Base-by-base conservation (phyloP, 2,329 filamentous ascomycete species). In the Cercospora berteroae region DNA sequence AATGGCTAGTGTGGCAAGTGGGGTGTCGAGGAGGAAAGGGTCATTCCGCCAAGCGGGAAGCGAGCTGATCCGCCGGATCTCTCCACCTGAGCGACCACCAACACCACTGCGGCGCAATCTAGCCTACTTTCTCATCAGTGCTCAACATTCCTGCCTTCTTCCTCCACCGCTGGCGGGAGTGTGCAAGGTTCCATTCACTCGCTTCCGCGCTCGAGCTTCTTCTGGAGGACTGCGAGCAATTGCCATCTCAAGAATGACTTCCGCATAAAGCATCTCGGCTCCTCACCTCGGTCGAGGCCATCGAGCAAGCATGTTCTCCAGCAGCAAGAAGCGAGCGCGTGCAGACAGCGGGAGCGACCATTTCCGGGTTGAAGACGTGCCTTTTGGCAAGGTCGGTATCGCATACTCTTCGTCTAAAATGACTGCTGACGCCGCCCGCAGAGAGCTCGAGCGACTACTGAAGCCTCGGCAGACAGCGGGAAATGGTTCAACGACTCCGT, bases 401-500 rank as follows among this genome's bases (percentile, higher is more conserved):
- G 8, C 7, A 13, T 13, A 7, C 29, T 7, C 13, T 29, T 6
- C 23, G 29, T 33, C 42, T n/a, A 23, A 18, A n/a, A 29, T 42
- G 10, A 16, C 6, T n/a, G 48, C 66, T 65, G 52, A 64, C 68
- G 55, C 66, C 65, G 50, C 29, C n/a, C 10, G 20, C 64, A 73
- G 71, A 60, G 66, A 67, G 65, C 70, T 33, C 71, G 71, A 42
- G 68, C 68, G 9, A 73, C 70, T 27, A 66, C 67, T 12, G 64
- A 65, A 18, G 39, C 66, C 44, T 63, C 67, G 59, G 66, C 67
- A 55, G 50, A 70, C 20, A 69, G 66, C 61, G 65, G 66, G 20
- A 63, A 63, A 39, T 70, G 70, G 66, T 67, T 65, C 48, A 68
- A 74, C 57, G 75, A 77, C 55, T 75, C 73, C 13, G 74, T 76